phyloP scores from a whole-genome alignment of 129 eudicot species.

The Logfia minima region DNA sequence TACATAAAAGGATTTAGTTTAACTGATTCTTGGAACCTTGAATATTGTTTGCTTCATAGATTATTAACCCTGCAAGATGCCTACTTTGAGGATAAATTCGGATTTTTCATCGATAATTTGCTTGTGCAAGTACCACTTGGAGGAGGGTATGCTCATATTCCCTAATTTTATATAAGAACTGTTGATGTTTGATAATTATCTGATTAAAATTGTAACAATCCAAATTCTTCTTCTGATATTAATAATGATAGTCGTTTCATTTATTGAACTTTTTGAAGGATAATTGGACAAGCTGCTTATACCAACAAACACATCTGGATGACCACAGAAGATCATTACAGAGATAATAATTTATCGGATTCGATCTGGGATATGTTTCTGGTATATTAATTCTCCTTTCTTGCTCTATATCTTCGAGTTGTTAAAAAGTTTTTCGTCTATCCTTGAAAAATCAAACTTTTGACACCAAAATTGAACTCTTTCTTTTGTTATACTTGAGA shows the following conservation, averaged over 20 bases:
- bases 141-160: conserved; percentile 73
- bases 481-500: background rate
- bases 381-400: conserved; percentile 39
- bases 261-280: conserved; percentile 37
- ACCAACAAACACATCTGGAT: conserved; percentile 71
- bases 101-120: conserved; percentile 52
- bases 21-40: conserved; percentile 2
- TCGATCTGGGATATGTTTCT: conserved; percentile 41
- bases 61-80: conserved; percentile 73
- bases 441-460: background rate
- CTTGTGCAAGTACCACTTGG: conserved; percentile 70
- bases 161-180: conserved; percentile 14
- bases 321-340: conserved; percentile 46
- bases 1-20: background rate
- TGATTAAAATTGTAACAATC: background rate
- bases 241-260: background rate
- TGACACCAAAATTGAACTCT: conserved; percentile 4
- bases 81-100: conserved; percentile 58
- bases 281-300: conserved; percentile 75
- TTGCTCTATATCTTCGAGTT: background rate
- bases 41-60: conserved; percentile 41
- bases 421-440: background rate
- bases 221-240: conserved; percentile 6
- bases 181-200: background rate
- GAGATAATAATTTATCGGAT: conserved; percentile 34